phyloP scores from a whole-genome alignment of 2,329 filamentous ascomycete genomes.

The Lojkania enalia region DNA sequence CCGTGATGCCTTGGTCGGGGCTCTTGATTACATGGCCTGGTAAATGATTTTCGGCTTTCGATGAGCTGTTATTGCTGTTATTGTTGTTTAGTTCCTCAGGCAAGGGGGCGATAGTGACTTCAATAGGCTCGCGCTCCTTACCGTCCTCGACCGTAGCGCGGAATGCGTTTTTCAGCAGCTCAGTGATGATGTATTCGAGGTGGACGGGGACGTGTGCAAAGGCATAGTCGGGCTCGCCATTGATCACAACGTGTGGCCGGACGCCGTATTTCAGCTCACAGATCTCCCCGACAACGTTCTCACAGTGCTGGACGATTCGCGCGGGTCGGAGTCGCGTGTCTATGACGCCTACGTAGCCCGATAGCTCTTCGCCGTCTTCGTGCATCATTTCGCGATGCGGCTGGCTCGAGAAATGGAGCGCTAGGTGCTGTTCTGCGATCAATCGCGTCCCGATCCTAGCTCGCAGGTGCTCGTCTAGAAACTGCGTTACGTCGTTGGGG shows the following conservation, averaged over 20 bases:
- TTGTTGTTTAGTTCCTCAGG: slow-evolving; percentile 51
- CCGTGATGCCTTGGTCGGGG: slow-evolving; percentile 35
- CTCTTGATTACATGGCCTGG: slow-evolving; percentile 25
- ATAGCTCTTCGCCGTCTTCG: slow-evolving; percentile 47
- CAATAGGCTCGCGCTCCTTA: slow-evolving; percentile 78
- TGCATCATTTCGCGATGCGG: slow-evolving; percentile 64
- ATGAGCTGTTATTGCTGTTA: slow-evolving; percentile 8
- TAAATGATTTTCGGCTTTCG: slow-evolving; percentile 10
- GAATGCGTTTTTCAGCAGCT: slow-evolving; percentile 96
- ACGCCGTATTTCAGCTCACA: slow-evolving; percentile 96
- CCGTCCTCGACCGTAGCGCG: slow-evolving; percentile 85
- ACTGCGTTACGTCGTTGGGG: slow-evolving; percentile 79
- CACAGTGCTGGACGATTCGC: slow-evolving; percentile 79
- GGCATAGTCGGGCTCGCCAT: slow-evolving; percentile 82
- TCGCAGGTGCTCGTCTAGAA: slow-evolving; percentile 90
- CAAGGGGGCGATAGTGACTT: slow-evolving; percentile 84
- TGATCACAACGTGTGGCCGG: slow-evolving; percentile 76
- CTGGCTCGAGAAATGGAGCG: slow-evolving; percentile 75
- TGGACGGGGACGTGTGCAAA: slow-evolving; percentile 96
- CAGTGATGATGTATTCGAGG: slow-evolving; percentile 95
- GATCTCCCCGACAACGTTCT: slow-evolving; percentile 90
- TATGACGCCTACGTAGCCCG: slow-evolving; percentile 88
- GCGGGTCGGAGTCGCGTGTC: slow-evolving; percentile 86
- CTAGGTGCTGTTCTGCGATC: slow-evolving; percentile 95
- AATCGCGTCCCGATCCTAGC: slow-evolving; percentile 91